Percentiles rank a stretch among this genome's conserved stretches.
Evolutionary conservation across 192 early-diverging fungal species (phyloP).

Genomic region (Mortierella antarctica): DNA sequence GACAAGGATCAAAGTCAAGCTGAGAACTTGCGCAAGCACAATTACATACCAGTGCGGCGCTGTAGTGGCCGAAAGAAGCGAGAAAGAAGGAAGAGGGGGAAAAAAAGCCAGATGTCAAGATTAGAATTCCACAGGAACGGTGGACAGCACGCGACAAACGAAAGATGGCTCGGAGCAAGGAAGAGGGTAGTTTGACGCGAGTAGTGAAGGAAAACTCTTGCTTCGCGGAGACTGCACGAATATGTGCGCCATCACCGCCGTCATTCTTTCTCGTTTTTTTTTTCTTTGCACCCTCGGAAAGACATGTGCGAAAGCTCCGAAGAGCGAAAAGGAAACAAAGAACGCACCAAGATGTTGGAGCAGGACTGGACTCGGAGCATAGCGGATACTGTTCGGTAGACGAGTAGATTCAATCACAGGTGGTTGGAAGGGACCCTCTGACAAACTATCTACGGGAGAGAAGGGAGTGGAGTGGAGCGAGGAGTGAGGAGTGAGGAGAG

Average conservation of each 20-base stretch:
- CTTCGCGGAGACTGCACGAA: too few relatives aligned
- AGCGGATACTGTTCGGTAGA: not conserved
- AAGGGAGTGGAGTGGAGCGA: conserved; percentile 9
- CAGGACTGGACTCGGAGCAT: conserved; percentile 51
- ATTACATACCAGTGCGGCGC: conserved; percentile 45
- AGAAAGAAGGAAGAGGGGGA: not conserved
- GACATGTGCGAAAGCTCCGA: not conserved
- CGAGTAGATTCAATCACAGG: not conserved
- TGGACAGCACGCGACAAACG: not conserved
- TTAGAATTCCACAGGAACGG: not conserved
- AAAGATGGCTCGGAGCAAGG: not conserved
- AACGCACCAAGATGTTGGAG: conserved; percentile 51
- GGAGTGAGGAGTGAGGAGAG: conserved; percentile 1
- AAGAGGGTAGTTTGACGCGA: too few relatives aligned
- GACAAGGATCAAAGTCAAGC: not conserved
- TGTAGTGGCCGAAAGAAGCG: not conserved
- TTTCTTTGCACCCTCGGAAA: not conserved
- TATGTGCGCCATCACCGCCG: too few relatives aligned
- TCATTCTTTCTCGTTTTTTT: too few relatives aligned
- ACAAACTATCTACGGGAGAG: not conserved
- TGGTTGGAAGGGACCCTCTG: not conserved
- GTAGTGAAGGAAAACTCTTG: too few relatives aligned
- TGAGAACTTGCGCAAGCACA: not conserved
- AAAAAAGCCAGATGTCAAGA: not conserved
- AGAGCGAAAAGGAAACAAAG: not conserved